Evolutionary conservation across 768 basidiomycete genomes (phyloP), one percentile per base, ranked within the genome.

Genomic region (Mycena indigotica): DNA sequence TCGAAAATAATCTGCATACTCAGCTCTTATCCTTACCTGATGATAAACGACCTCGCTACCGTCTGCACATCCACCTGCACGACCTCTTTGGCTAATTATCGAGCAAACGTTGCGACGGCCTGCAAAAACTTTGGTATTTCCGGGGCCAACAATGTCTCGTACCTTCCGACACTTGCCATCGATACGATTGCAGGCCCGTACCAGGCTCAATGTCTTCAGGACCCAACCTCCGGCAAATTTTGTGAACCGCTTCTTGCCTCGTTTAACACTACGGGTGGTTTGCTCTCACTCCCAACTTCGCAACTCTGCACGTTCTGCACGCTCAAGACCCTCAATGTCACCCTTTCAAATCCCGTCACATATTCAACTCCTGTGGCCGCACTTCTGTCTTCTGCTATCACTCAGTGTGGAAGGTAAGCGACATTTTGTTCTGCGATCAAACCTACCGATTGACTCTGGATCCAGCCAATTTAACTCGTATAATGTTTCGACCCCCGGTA

Each of bases 241-340:
- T 70, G 69, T 30, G 45, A 13, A 21, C 30, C 58, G 25, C 15
- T 68, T 3, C 26, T 68, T 17, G 38, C 56, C 29, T 29, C 53
- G 2, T 66, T 49, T 38, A 67, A 65, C 44, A 40, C 59, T 30
- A 62, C 56, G 17, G 57, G 53, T 12, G 69, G 69, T 23, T 26
- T 70, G 2, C 55, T 64, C 29, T 53, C 56, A 15, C 60, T 67
- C 41, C 67, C 69, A 13, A 56, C 51, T 24, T 29, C 55, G 16
- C 48, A 70, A 53, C 48, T 68, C 2, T 70, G 69, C 53, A 60
- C 67, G 23, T 70, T 52, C 39, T 70, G 69, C 53, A 59, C 58
- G 13, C 53, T 70, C 15, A 57, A 56, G 12, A 66, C 64, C 5
- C 26, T 70, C 39, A 68, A 67, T 28, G 53, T 58, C 8, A 68